Evolutionary conservation across 2,329 filamentous ascomycete genomes (phyloP), one percentile per base, ranked within the genome.

Genomic region (Colletotrichum sp.): DNA sequence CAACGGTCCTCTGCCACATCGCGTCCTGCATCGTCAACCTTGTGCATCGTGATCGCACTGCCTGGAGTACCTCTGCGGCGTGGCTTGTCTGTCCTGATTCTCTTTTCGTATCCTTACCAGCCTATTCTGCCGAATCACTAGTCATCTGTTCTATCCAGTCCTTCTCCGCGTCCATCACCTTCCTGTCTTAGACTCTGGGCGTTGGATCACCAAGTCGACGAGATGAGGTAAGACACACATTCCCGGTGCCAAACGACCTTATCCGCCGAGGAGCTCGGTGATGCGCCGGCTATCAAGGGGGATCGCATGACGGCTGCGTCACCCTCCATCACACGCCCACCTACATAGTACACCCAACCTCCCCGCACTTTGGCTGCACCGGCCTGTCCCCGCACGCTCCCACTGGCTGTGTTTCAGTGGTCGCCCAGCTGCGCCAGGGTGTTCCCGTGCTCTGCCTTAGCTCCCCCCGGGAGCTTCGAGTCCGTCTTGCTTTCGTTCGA

Each of bases 261-360:
- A 71, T 71, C 48, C 22, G 22, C 48, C 22, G 28, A 71, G 24
- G 57, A 65, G 16, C 65, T 66, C 30, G 55, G 48, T 36, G 68
- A 28, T 48, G 52, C 34, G 36, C 48, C 70, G 74, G 64, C 74
- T 69, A 68, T 22, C 57, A 64, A 73, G 44, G 73, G 72, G 64
- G 70, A 76, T 76, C 74, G 74, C 70, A 68, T 69, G 64, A 73
- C 73, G 70, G 74, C 74, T 76, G 74, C 74, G 74, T 76, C 74
- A 76, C 70, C 68, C 32, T 71, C 60, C 48, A 65, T 60, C 67
- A 71, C 67, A 75, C 68, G 44, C 57, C 80, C 2, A 79, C 36
- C 44, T 62, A 55, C 28, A 30, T 30, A 30, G 28, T 30, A 30
- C 71, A 22, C 59, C 70, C 16, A 78, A 73, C 60, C 76, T 68